A percentile compares a stretch with the other conserved stretches of the same genome.
These are phyloP conservation scores for Cyphellophora attinorum DNA, from an alignment of 2,329 filamentous ascomycete genomes.

Conservation along the genomic window DNA sequence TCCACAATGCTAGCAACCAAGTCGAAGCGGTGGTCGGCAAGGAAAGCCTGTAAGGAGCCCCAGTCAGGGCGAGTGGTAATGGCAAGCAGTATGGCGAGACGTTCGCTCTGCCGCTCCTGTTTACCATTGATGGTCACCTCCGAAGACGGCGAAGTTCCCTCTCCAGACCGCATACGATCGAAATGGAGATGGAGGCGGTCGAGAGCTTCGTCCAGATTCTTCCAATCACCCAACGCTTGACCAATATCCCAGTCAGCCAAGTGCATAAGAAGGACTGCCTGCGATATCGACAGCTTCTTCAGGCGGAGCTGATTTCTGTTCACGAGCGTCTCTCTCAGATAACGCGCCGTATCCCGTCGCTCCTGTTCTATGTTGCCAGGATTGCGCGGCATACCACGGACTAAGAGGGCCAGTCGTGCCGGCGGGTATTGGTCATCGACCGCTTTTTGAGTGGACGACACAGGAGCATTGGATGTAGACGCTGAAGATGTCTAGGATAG, in stretches of 20 bases:
- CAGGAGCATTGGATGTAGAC: too few species aligned
- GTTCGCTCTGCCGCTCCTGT: constrained; percentile 7
- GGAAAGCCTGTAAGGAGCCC: constrained; percentile 3
- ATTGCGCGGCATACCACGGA: too few species aligned
- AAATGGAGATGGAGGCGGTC: constrained; percentile 1
- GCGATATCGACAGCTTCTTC: background rate
- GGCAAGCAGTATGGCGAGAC: constrained; percentile 10
- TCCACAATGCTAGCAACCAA: constrained; percentile 6
- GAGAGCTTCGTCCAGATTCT: background rate
- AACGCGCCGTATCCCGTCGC: too few species aligned
- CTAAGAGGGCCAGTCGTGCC: too few species aligned
- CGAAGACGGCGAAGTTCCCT: too few species aligned
- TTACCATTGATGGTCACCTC: background rate
- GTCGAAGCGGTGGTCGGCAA: constrained; percentile 6
- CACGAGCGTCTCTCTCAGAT: too few species aligned
- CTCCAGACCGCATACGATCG: constrained; percentile 1
- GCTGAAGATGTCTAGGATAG: too few species aligned
- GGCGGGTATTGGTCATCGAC: too few species aligned
- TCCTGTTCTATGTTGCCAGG: too few species aligned
- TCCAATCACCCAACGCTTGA: constrained; percentile 1
- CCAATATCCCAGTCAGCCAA: constrained; percentile 4
- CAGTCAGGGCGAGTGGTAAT: constrained; percentile 11
- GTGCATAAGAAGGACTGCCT: constrained; percentile 9
- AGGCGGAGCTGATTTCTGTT: too few species aligned
- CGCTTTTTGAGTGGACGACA: too few species aligned